Evolutionary conservation across 768 basidiomycete genomes (phyloP).

Genomic region (Strobilomyces dryophilus): DNA sequence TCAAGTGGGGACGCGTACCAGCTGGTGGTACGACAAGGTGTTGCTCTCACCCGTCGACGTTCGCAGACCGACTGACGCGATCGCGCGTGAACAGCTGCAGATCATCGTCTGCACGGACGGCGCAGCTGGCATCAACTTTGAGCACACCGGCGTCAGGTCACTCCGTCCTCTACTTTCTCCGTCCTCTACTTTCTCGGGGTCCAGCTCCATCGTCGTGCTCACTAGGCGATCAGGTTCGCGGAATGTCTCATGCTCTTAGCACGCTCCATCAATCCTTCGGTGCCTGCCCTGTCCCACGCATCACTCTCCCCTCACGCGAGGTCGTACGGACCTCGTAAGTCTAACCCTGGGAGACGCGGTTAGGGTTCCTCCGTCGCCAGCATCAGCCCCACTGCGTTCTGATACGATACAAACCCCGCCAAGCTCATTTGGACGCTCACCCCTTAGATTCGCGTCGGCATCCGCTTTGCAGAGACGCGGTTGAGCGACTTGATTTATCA

Average conservation of each 20-base stretch:
- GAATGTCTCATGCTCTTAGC: conserved; percentile 98
- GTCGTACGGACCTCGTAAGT: conserved; percentile 57
- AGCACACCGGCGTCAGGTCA: conserved; percentile 98
- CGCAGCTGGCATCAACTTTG: conserved; percentile 95
- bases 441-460: conserved; percentile 78
- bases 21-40: conserved; percentile 94
- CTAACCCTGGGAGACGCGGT: conserved; percentile 18
- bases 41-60: not conserved
- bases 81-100: conserved; percentile 58
- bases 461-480: conserved; percentile 94
- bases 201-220: not conserved
- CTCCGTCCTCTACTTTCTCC: too few relatives aligned
- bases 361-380: conserved; percentile 37
- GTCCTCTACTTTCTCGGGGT: conserved; percentile 48
- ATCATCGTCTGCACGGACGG: conserved; percentile 95
- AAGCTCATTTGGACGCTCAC: conserved; percentile 95
- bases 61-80: not conserved
- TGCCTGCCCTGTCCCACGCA: conserved; percentile 92
- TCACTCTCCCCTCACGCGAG: conserved; percentile 78
- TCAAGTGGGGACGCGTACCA: conserved; percentile 94
- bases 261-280: conserved; percentile 91
- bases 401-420: conserved; percentile 77
- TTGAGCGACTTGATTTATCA: conserved; percentile 96
- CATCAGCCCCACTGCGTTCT: not conserved
- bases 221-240: conserved; percentile 50